Base-by-base conservation (phyloP, 305 asterid species). In the Stenogyne calaminthoides region DNA sequence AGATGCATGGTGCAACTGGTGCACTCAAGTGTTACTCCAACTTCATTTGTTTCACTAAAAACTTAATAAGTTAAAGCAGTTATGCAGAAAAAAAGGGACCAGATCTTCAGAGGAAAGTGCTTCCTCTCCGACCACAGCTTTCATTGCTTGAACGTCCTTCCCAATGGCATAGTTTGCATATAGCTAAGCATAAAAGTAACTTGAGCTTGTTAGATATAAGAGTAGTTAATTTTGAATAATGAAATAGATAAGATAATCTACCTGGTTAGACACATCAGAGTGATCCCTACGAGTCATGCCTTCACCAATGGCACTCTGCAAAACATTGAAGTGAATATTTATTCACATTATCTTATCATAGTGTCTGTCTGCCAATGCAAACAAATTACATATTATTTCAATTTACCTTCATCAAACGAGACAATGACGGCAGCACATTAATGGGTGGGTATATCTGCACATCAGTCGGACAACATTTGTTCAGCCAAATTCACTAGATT, bases 231-330 rank as follows among this genome's bases (percentile, higher is more conserved):
- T 34, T 12, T 51, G 25, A 56, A 61, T 3, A 20, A 61, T 20
- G 15, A 72, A 74, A 52, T 16, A 61, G 34, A 54, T 36, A 4
- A 51, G 44, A 58, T 42, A 6, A 5, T 18, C 47, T 77, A 87
- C 98, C 95, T 94, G 99, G 86, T 94, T 94, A 74, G 99, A 94
- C 69, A 94, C 99, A 74, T 94, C 99, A 42, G 99, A 84, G 81
- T 94, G 99, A 82, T 94, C 99, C 84, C 87, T 79, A 68, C 97
- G 95, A 51, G 99, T 94, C 99, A 94, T 94, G 76, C 99, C 99
- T 84, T 95, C 98, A 63, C 99, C 99, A 76, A 95, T 95, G 80
- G 98, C 97, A 84, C 98, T 95, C 98, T 95, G 88, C 78, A 81
- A 69, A 11, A 69, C 44, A 67, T 58, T 68, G 36, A 67, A 71